phyloP scores from a whole-genome alignment of 2,329 filamentous ascomycete species.

The Diaporthe humulicola region DNA sequence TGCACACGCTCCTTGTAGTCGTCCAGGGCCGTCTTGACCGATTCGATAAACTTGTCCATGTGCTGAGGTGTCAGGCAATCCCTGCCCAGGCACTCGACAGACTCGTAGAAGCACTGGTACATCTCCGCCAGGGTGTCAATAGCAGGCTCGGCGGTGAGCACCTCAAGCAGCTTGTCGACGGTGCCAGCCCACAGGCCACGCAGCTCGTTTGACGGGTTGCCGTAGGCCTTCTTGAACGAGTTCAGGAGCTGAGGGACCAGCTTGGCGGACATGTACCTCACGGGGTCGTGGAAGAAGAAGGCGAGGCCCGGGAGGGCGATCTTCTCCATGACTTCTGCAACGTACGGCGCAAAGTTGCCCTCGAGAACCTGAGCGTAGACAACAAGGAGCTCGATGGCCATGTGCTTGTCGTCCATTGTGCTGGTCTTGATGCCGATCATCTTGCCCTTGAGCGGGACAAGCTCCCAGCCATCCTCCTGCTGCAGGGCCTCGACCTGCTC shows the following conservation, averaged over 20 bases:
- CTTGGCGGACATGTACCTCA: conserved; percentile 94
- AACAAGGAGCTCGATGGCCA: conserved; percentile 98
- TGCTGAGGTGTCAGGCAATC: conserved; percentile 82
- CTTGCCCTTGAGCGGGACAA: conserved; percentile 96
- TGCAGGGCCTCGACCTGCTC: conserved; percentile 93
- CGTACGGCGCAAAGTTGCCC: conserved; percentile 90
- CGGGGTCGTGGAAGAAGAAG: conserved; percentile 99
- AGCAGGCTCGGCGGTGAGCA: conserved; percentile 91
- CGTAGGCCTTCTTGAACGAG: conserved; percentile 93
- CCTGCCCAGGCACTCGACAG: conserved; percentile 92
- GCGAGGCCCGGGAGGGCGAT: conserved; percentile 93
- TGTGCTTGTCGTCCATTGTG: conserved; percentile 97
- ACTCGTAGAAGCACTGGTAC: conserved; percentile 99
- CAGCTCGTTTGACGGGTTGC: conserved; percentile 82
- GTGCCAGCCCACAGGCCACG: conserved; percentile 87
- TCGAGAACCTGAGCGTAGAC: conserved; percentile 98
- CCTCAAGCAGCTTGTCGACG: conserved; percentile 91
- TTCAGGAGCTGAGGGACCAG: conserved; percentile 93
- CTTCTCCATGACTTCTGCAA: conserved; percentile 94
- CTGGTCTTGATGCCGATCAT: conserved; percentile 98
- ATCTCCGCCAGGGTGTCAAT: conserved; percentile 98
- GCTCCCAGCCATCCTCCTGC: conserved; percentile 96
- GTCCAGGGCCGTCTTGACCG: conserved; percentile 85
- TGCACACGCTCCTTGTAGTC: conserved; percentile 93
- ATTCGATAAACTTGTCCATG: conserved; percentile 89